These are phyloP conservation scores for Pholiota conissans DNA, from an alignment of 768 basidiomycete species.

Conservation along the genomic window DNA sequence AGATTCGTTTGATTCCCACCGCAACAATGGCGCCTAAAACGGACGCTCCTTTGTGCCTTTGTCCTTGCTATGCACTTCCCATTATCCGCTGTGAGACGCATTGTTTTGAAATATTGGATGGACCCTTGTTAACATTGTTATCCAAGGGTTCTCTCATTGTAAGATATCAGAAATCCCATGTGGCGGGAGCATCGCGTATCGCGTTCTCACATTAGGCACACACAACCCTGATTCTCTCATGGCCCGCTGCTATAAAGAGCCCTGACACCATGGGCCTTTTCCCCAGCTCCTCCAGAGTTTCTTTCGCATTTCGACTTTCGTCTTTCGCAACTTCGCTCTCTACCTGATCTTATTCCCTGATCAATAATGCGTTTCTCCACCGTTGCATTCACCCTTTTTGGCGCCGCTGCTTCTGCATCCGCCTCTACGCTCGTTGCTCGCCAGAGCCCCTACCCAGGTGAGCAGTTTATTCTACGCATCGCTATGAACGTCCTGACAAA, in stretches of 20 bases:
- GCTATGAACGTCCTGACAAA: background rate
- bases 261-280: background rate
- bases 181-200: slow-evolving; percentile 5
- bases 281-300: slow-evolving; percentile 26
- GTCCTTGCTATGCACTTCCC: slow-evolving; percentile 28
- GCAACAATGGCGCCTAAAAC: slow-evolving; percentile 7
- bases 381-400: slow-evolving; percentile 36
- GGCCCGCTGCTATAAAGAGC: slow-evolving; percentile 17
- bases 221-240: slow-evolving; percentile 10
- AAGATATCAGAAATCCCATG: slow-evolving; percentile 6
- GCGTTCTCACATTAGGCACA: slow-evolving; percentile 13
- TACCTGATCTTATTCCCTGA: slow-evolving; percentile 20
- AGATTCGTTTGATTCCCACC: background rate
- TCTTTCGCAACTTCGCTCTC: slow-evolving; percentile 13
- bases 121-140: slow-evolving; percentile 3
- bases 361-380: slow-evolving; percentile 54
- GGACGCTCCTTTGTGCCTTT: slow-evolving; percentile 30
- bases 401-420: slow-evolving; percentile 39
- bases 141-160: background rate
- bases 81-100: slow-evolving; percentile 22
- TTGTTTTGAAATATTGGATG: slow-evolving; percentile 12
- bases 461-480: slow-evolving; percentile 1
- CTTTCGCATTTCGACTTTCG: slow-evolving; percentile 20
- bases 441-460: slow-evolving; percentile 37
- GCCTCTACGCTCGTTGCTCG: slow-evolving; percentile 34